Conservation (phyloP, 306 rosid species). For the Dryas drummondii region DNA sequence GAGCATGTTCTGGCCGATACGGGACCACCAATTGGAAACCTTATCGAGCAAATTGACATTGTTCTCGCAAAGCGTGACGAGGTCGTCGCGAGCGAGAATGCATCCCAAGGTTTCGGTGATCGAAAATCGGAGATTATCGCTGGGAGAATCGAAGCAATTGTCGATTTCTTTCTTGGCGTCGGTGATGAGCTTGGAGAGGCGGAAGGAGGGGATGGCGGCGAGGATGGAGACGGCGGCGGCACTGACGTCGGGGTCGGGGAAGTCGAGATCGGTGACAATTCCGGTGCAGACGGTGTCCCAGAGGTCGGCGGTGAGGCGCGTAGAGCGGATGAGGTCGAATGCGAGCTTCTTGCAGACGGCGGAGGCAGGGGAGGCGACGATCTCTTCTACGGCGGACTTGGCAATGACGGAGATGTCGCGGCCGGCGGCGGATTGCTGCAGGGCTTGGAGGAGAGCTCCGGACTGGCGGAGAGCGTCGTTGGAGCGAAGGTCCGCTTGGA, state of each 20-base stretch:
- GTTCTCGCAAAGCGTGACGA: slow-evolving; percentile 89
- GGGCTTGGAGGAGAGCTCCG: slow-evolving; percentile 92
- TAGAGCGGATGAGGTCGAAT: slow-evolving; percentile 91
- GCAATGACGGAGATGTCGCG: slow-evolving; percentile 87
- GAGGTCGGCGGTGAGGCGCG: slow-evolving; percentile 89
- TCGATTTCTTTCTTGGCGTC: slow-evolving; percentile 81
- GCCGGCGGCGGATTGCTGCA: slow-evolving; percentile 99
- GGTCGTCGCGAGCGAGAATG: slow-evolving; percentile 91
- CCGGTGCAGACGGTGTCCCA: slow-evolving; percentile 94
- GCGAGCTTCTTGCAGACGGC: slow-evolving; percentile 94
- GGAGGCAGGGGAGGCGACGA: slow-evolving; percentile 95
- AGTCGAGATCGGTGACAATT: slow-evolving; percentile 77
- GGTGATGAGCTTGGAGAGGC: slow-evolving; percentile 65
- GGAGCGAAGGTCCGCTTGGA: slow-evolving; percentile 98
- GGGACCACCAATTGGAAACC: slow-evolving; percentile 88
- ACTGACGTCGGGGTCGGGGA: slow-evolving; percentile 94
- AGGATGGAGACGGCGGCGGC: slow-evolving; percentile 94
- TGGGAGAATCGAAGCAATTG: slow-evolving; percentile 69
- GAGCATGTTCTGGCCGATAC: slow-evolving; percentile 82
- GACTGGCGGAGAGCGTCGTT: slow-evolving; percentile 96
- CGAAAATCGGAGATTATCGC: slow-evolving; percentile 81
- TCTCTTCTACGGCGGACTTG: slow-evolving; percentile 91
- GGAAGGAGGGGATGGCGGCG: slow-evolving; percentile 90
- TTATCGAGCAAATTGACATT: slow-evolving; percentile 74
- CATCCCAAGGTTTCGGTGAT: slow-evolving; percentile 92